Evolutionary conservation across 176 grass and related monocot genomes (phyloP).

Genomic region (Areca catechu): DNA sequence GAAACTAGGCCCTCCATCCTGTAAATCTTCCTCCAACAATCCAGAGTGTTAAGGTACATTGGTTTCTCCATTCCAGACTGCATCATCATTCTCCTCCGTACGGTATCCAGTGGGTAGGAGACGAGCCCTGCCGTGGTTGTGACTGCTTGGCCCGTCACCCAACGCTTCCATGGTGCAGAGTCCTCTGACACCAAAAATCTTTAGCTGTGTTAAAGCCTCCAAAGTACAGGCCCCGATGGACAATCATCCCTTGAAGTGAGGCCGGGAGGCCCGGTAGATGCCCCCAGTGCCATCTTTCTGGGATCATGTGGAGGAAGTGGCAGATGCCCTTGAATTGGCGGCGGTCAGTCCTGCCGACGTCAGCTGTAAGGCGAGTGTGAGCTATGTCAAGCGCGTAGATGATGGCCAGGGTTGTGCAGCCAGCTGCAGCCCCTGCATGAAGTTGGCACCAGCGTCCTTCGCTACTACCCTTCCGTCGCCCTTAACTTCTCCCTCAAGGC

Average conservation of each 20-base stretch:
- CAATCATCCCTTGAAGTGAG: slow-evolving; percentile 67
- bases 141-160: slow-evolving; percentile 61
- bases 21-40: slow-evolving; percentile 91
- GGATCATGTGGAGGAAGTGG: slow-evolving; percentile 77
- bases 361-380: slow-evolving; percentile 86
- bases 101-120: slow-evolving; percentile 80
- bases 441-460: slow-evolving; percentile 63
- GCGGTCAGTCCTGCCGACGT: slow-evolving; percentile 48
- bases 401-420: slow-evolving; percentile 88
- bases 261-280: slow-evolving; percentile 78
- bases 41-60: slow-evolving; percentile 61
- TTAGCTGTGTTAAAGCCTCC: slow-evolving; percentile 93
- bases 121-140: slow-evolving; percentile 65
- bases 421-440: slow-evolving; percentile 79
- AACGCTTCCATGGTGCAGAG: slow-evolving; percentile 70
- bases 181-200: slow-evolving; percentile 55
- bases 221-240: slow-evolving; percentile 90
- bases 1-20: slow-evolving; percentile 60
- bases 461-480: too few relatives aligned
- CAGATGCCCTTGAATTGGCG: slow-evolving; percentile 91
- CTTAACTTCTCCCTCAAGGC: too few relatives aligned
- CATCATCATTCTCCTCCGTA: slow-evolving; percentile 98
- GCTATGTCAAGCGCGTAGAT: slow-evolving; percentile 95
- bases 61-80: slow-evolving; percentile 66
- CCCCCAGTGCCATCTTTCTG: slow-evolving; percentile 66